These are phyloP conservation scores for Rutstroemia sp. DNA, from an alignment of 2,329 filamentous ascomycete species.

Conservation along the genomic window DNA sequence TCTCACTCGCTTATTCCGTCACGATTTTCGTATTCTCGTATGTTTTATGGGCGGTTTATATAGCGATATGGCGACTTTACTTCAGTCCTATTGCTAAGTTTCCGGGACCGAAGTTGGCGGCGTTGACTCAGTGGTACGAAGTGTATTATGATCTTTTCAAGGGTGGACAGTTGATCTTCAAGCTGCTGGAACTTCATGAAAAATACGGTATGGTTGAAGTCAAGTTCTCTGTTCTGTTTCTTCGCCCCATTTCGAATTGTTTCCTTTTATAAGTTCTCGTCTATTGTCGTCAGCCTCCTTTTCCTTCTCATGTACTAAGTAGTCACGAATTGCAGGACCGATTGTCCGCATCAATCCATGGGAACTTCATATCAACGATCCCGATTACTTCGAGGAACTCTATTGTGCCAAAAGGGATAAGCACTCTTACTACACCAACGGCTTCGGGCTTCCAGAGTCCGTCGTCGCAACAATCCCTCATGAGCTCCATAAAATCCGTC, in stretches of 20 bases:
- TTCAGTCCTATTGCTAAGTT: conserved; percentile 30
- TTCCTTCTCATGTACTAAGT: not conserved
- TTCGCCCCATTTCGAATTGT: no score
- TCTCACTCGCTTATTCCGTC: no score
- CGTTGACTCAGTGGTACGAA: conserved; percentile 26
- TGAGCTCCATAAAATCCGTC: no score
- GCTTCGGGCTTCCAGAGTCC: no score
- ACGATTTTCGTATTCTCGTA: no score
- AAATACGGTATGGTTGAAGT: not conserved
- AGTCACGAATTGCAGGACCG: not conserved
- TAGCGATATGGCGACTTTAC: conserved; percentile 25
- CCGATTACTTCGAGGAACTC: not conserved
- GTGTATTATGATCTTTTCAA: not conserved
- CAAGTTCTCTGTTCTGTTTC: not conserved
- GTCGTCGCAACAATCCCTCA: no score
- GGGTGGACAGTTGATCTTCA: not conserved
- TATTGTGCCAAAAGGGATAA: not conserved
- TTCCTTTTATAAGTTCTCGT: not conserved
- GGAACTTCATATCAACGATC: not conserved
- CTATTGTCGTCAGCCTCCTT: not conserved
- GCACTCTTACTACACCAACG: no score
- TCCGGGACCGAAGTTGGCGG: conserved; percentile 29
- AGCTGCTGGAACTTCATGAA: not conserved
- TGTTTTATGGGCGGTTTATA: not conserved
- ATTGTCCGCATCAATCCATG: not conserved